A percentile compares a stretch with the other conserved stretches of the same genome.
Conservation (phyloP, 179 eudicot genomes). For the Drosera spatulata region DNA sequence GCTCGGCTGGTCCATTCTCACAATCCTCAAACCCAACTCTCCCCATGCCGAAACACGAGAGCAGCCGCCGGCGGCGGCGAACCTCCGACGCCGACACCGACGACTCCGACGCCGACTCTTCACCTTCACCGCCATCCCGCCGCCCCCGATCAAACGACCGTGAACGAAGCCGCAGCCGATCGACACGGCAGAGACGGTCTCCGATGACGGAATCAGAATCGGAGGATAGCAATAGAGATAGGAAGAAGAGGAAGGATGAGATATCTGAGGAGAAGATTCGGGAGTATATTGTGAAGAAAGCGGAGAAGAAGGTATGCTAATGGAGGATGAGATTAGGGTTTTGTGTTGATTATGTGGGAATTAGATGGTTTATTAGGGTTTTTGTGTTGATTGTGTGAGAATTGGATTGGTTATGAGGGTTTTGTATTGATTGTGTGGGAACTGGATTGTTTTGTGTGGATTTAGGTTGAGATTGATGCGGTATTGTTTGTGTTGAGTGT, state of each 20-base stretch:
- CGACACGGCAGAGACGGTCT: slow-evolving; percentile 17
- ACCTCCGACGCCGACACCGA: background rate
- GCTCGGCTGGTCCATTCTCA: too few relatives aligned
- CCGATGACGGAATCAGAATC: slow-evolving; percentile 14
- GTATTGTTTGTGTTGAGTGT: too few relatives aligned
- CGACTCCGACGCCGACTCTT: slow-evolving; percentile 8
- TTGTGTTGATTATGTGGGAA: background rate
- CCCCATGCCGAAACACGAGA: too few relatives aligned
- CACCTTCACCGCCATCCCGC: slow-evolving; percentile 7
- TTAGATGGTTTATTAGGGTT: background rate
- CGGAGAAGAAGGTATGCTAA: slow-evolving; percentile 45
- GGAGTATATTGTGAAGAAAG: slow-evolving; percentile 61
- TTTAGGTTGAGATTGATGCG: background rate
- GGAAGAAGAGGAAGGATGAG: slow-evolving; percentile 14
- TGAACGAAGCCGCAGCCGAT: slow-evolving; percentile 9
- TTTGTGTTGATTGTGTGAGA: background rate
- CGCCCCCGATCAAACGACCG: background rate
- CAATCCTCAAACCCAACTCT: too few relatives aligned
- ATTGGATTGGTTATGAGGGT: too few relatives aligned
- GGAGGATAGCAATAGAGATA: slow-evolving; percentile 13
- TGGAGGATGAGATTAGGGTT: too few relatives aligned
- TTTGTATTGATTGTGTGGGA: background rate
- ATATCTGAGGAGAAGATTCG: slow-evolving; percentile 47
- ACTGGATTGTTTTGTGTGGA: too few relatives aligned
- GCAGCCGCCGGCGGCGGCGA: background rate